Percentiles rank a stretch among this genome's conserved stretches.
These are phyloP conservation scores for Amanita muscaria DNA, from an alignment of 768 basidiomycete species.

Conservation along the genomic window DNA sequence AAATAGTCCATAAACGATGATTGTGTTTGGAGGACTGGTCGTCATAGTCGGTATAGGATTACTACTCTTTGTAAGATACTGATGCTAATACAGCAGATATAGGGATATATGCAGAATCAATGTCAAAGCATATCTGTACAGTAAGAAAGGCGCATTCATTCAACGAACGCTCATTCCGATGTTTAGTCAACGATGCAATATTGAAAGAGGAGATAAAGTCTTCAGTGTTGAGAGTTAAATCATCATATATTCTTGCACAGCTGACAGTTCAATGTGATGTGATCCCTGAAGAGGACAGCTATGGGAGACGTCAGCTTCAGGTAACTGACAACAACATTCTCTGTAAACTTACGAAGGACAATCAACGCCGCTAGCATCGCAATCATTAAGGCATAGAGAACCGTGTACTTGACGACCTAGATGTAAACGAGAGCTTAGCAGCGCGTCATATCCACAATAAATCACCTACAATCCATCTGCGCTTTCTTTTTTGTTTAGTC, in stretches of 20 bases:
- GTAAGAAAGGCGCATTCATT: neutral
- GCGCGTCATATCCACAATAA: constrained; percentile 18
- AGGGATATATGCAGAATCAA: neutral
- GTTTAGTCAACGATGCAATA: neutral
- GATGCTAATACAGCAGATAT: constrained; percentile 2
- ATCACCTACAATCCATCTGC: constrained; percentile 71
- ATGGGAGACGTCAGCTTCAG: constrained; percentile 14
- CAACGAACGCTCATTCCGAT: neutral
- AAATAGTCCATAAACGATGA: constrained; percentile 68
- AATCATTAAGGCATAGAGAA: constrained; percentile 73
- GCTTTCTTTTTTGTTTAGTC: constrained; percentile 86
- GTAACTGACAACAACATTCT: too few species aligned
- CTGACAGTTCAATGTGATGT: constrained; percentile 69
- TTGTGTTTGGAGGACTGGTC: neutral
- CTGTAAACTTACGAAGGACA: constrained; percentile 59
- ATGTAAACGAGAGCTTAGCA: constrained; percentile 3
- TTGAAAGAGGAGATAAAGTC: neutral
- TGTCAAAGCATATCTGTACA: neutral
- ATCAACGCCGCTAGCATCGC: constrained; percentile 75
- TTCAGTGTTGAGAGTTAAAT: constrained; percentile 14
- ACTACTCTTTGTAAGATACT: constrained; percentile 4
- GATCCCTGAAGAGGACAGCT: constrained; percentile 79
- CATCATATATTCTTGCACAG: constrained; percentile 81
- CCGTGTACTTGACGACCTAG: constrained; percentile 78
- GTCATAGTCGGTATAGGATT: neutral